These are phyloP conservation scores for Chloromonas sp. DNA, from an alignment of 163 green algal genomes.

Conservation along the genomic window DNA sequence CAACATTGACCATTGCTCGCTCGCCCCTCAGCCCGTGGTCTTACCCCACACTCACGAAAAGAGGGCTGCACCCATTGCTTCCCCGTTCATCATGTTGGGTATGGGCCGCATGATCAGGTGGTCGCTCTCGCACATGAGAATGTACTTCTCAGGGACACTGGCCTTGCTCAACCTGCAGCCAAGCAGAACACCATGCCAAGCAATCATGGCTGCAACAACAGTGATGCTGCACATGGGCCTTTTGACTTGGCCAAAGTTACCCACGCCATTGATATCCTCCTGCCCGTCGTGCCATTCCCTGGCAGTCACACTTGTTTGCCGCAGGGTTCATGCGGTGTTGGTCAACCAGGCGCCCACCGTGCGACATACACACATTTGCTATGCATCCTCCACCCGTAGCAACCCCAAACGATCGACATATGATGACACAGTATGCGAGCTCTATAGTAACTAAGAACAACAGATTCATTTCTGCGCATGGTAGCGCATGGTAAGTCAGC, in stretches of 20 bases:
- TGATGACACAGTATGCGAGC: too few relatives aligned
- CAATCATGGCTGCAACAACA: not conserved
- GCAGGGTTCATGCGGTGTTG: not conserved
- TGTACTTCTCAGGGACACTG: conserved; percentile 70
- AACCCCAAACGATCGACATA: too few relatives aligned
- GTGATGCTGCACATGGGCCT: not conserved
- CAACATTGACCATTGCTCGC: too few relatives aligned
- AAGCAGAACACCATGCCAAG: not conserved
- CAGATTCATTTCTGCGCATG: too few relatives aligned
- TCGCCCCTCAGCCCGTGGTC: too few relatives aligned
- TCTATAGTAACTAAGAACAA: too few relatives aligned
- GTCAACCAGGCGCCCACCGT: too few relatives aligned
- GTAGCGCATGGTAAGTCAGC: too few relatives aligned
- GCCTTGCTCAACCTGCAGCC: conserved; percentile 24
- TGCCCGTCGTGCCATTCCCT: not conserved
- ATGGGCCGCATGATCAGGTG: conserved; percentile 83
- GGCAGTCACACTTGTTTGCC: not conserved
- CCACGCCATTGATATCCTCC: not conserved
- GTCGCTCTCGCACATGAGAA: conserved; percentile 92
- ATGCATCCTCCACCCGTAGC: too few relatives aligned
- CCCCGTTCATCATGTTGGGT: conserved; percentile 74
- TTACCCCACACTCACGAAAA: conserved; percentile 17
- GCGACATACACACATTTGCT: too few relatives aligned
- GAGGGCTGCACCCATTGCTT: conserved; percentile 35
- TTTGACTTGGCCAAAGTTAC: not conserved